Evolutionary conservation across 2,329 filamentous ascomycete genomes (phyloP).

Genomic region (Ophioceras dolichostomum): DNA sequence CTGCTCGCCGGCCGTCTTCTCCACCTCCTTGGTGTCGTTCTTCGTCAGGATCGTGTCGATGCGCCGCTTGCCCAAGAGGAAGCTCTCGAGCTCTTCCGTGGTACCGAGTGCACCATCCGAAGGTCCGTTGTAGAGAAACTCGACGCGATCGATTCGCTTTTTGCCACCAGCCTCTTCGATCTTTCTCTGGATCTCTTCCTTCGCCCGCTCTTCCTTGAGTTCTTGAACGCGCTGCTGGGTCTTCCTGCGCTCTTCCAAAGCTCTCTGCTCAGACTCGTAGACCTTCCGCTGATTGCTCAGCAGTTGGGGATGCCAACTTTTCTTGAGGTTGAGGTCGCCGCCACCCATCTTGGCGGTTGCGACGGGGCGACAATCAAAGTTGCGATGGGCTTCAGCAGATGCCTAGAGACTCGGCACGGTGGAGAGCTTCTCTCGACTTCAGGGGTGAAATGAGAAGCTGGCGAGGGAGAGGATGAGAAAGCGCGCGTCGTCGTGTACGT

Average conservation of each 20-base stretch:
- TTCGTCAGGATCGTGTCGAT: slow-evolving; percentile 76
- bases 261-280: slow-evolving; percentile 84
- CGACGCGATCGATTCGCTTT: slow-evolving; percentile 71
- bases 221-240: slow-evolving; percentile 88
- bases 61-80: slow-evolving; percentile 80
- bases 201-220: slow-evolving; percentile 81
- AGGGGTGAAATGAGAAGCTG: not conserved
- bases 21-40: slow-evolving; percentile 66
- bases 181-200: slow-evolving; percentile 82
- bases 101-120: slow-evolving; percentile 63
- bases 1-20: slow-evolving; percentile 56
- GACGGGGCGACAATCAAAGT: too few relatives aligned
- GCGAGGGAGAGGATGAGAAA: too few relatives aligned
- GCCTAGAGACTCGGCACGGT: too few relatives aligned
- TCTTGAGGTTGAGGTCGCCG: slow-evolving; percentile 91
- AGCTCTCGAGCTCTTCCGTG: slow-evolving; percentile 85
- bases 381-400: too few relatives aligned
- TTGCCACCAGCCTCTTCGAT: slow-evolving; percentile 80
- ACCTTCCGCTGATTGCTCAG: slow-evolving; percentile 85
- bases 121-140: slow-evolving; percentile 97
- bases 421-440: not conserved
- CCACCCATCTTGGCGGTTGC: slow-evolving; percentile 58
- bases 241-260: slow-evolving; percentile 86
- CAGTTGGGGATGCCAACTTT: slow-evolving; percentile 86
- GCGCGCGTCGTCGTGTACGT: too few relatives aligned